Evolutionary conservation across 306 rosid species (phyloP).

Genomic region (Alnus glutinosa): DNA sequence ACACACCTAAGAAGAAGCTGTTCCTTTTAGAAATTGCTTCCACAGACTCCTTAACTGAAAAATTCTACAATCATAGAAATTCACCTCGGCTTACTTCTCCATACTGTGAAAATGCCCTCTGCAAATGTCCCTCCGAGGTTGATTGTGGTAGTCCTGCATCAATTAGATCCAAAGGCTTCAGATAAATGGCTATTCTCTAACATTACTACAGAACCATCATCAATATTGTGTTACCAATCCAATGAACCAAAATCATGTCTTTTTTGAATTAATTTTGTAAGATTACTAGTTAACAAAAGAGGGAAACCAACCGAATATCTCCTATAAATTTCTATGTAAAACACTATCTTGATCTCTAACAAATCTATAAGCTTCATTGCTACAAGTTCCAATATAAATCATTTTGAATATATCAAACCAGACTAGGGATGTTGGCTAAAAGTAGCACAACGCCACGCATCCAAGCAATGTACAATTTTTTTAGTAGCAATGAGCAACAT

Average conservation of each 20-base stretch:
- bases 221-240: too few relatives aligned
- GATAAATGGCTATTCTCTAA: conserved; percentile 22
- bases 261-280: too few relatives aligned
- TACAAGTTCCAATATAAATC: neutral
- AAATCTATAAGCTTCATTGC: neutral
- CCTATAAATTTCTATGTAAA: neutral
- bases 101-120: conserved; percentile 42
- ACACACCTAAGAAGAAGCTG: too few relatives aligned
- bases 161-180: conserved; percentile 28
- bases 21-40: too few relatives aligned
- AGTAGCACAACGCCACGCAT: neutral
- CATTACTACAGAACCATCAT: too few relatives aligned
- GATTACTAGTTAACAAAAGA: too few relatives aligned
- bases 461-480: neutral
- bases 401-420: neutral
- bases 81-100: conserved; percentile 48
- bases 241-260: too few relatives aligned
- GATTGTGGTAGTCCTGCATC: conserved; percentile 53
- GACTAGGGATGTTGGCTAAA: neutral
- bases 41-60: too few relatives aligned
- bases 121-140: conserved; percentile 42
- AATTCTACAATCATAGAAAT: neutral
- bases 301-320: neutral
- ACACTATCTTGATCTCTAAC: too few relatives aligned
- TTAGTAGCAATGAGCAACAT: neutral